Conservation (phyloP, 2,329 filamentous ascomycete genomes). For the Juglanconis oblonga region DNA sequence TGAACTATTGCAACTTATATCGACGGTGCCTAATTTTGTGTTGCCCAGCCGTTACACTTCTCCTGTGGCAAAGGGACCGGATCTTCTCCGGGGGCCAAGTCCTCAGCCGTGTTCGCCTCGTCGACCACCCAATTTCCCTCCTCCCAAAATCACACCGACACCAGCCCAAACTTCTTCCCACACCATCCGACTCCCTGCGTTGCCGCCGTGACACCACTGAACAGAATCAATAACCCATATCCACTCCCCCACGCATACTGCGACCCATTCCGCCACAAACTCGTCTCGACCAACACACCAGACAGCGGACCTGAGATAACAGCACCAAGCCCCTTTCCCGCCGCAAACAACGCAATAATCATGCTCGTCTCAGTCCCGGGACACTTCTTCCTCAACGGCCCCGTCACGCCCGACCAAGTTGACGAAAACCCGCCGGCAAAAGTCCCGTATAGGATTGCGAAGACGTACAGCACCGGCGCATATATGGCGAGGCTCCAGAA, state of each 20-base stretch:
- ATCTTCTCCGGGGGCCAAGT: too few species aligned
- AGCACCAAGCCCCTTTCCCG: constrained; percentile 60
- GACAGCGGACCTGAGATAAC: constrained; percentile 55
- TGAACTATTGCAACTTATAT: too few species aligned
- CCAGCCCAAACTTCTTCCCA: too few species aligned
- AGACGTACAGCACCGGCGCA: constrained; percentile 53
- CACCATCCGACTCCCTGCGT: too few species aligned
- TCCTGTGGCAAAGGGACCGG: too few species aligned
- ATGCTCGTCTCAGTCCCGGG: constrained; percentile 43
- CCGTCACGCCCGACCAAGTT: constrained; percentile 58
- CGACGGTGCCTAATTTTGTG: too few species aligned
- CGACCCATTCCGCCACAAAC: constrained; percentile 39
- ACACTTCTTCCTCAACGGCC: neutral
- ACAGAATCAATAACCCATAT: constrained; percentile 53
- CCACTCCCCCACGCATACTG: constrained; percentile 45
- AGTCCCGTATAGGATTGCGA: constrained; percentile 62
- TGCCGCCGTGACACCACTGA: constrained; percentile 49
- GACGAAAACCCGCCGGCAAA: constrained; percentile 63
- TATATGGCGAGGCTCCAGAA: constrained; percentile 59
- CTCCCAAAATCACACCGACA: too few species aligned
- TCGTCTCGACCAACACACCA: constrained; percentile 44
- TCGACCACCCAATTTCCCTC: too few species aligned
- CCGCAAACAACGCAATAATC: constrained; percentile 55
- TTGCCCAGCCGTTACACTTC: too few species aligned
- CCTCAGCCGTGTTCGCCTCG: too few species aligned